Evolutionary conservation across 2,329 filamentous ascomycete genomes (phyloP).

Genomic region (Colletotrichum shisoi): DNA sequence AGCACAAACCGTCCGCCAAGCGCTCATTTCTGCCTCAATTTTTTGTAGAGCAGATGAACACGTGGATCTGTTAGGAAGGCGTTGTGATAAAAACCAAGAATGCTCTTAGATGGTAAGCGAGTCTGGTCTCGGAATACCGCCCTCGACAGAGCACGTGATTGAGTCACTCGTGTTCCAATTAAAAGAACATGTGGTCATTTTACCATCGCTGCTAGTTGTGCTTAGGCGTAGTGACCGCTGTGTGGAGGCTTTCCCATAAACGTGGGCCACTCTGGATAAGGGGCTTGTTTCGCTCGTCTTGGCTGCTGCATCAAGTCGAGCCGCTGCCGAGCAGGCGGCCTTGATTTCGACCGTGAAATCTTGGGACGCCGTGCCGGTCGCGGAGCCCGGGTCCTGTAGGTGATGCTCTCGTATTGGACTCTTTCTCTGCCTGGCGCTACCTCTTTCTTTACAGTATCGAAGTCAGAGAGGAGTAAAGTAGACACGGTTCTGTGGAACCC

Average conservation of each 20-base stretch:
- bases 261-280: background rate
- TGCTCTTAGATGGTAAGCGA: background rate
- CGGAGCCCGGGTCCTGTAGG: background rate
- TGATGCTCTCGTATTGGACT: background rate
- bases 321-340: slow-evolving; percentile 4
- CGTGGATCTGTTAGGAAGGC: background rate
- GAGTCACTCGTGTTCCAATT: background rate
- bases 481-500: background rate
- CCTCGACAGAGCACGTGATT: background rate
- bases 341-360: slow-evolving; percentile 2
- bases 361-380: background rate
- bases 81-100: background rate
- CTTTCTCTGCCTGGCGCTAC: background rate
- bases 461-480: slow-evolving; percentile 18
- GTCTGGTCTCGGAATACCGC: background rate
- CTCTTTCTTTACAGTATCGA: slow-evolving; percentile 3
- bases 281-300: background rate
- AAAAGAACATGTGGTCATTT: background rate
- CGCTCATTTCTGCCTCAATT: background rate
- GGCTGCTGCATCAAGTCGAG: background rate
- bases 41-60: background rate
- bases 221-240: background rate
- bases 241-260: background rate
- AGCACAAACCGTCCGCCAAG: background rate
- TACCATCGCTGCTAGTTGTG: background rate